Conservation (phyloP, 768 basidiomycete species). For the Gautieria morchelliformis region DNA sequence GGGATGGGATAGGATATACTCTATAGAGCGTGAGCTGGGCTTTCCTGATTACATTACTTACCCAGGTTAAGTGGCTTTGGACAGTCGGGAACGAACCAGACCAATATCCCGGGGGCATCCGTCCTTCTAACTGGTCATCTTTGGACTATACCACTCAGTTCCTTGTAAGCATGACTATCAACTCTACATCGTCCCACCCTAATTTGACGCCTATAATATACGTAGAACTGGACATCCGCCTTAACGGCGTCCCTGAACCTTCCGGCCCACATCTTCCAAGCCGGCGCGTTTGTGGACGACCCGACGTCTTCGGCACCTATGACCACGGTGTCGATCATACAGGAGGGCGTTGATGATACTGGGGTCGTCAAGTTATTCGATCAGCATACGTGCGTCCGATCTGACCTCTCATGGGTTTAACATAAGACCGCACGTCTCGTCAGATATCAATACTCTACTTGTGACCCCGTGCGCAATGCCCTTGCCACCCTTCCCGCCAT, state of each 20-base stretch:
- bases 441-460: constrained; percentile 26
- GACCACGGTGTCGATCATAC: constrained; percentile 16
- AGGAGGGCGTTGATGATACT: constrained; percentile 17
- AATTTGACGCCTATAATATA: neutral
- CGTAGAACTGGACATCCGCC: constrained; percentile 18
- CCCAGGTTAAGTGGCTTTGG: neutral
- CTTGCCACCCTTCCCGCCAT: constrained; percentile 23
- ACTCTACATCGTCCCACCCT: neutral
- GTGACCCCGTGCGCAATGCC: constrained; percentile 21
- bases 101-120: constrained; percentile 16
- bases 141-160: constrained; percentile 17
- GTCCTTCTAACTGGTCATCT: constrained; percentile 15
- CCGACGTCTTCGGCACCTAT: constrained; percentile 18
- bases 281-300: constrained; percentile 18
- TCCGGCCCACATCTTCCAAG: constrained; percentile 14
- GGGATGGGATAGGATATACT: constrained; percentile 17
- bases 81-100: constrained; percentile 20
- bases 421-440: neutral
- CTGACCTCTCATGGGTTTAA: neutral
- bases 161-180: constrained; percentile 11
- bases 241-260: constrained; percentile 14
- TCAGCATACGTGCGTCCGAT: constrained; percentile 18
- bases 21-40: constrained; percentile 16
- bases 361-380: constrained; percentile 20
- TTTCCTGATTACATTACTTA: neutral